Percentiles rank a stretch among this genome's conserved stretches.
Evolutionary conservation across 2,329 filamentous ascomycete species (phyloP).

Genomic region (Epichloe bromicola): DNA sequence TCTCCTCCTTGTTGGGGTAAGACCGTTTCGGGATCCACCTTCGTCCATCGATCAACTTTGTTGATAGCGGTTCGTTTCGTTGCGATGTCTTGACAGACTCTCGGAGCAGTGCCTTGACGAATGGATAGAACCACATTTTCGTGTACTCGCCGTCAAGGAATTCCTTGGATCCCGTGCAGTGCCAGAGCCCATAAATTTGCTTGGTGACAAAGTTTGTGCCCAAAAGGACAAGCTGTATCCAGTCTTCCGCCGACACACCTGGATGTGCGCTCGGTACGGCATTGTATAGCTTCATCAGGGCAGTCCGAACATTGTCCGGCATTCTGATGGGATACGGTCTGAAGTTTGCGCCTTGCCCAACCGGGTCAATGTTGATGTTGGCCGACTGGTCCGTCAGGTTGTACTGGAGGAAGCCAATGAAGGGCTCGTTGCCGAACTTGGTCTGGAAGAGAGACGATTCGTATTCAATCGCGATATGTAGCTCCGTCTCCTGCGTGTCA

Average conservation of each 20-base stretch:
- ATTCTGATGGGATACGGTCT: conserved; percentile 18
- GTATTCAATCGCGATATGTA: conserved; percentile 27
- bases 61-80: conserved; percentile 12
- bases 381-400: conserved; percentile 14
- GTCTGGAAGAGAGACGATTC: conserved; percentile 28
- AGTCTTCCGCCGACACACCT: conserved; percentile 15
- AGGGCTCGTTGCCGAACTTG: conserved; percentile 22
- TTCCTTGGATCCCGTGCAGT: conserved; percentile 26
- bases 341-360: conserved; percentile 14
- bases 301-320: conserved; percentile 17
- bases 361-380: conserved; percentile 13
- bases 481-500: conserved; percentile 15
- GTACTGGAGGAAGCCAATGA: conserved; percentile 21
- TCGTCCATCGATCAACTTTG: conserved; percentile 18
- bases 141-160: conserved; percentile 19
- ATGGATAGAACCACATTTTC: conserved; percentile 26
- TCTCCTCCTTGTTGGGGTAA: conserved; percentile 6
- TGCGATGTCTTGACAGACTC: conserved; percentile 15
- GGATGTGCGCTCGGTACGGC: conserved; percentile 16
- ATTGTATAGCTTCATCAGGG: conserved; percentile 19
- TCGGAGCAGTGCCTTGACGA: conserved; percentile 17
- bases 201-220: conserved; percentile 25
- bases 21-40: conserved; percentile 14
- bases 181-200: conserved; percentile 23
- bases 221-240: conserved; percentile 20